A percentile compares a stretch with the other conserved stretches of the same genome.
Conservation (phyloP, 768 basidiomycete genomes). For the Wakefieldia striispora region DNA sequence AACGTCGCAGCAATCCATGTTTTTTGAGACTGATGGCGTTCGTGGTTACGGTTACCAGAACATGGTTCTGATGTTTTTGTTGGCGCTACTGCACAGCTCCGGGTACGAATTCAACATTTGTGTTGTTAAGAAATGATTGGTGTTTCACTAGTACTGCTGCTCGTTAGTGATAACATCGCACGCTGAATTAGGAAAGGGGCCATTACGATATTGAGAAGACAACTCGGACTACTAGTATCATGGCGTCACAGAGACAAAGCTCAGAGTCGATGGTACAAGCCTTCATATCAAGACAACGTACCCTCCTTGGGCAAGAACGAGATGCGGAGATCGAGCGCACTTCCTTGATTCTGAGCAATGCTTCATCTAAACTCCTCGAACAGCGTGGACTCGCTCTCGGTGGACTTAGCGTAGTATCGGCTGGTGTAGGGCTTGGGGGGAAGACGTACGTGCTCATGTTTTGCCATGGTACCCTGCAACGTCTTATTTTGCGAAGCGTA, state of each 20-base stretch:
- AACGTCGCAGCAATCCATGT: conserved; percentile 27
- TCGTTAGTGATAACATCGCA: no score
- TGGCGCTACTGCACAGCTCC: no score
- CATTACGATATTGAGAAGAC: no score
- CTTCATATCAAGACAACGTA: conserved; percentile 68
- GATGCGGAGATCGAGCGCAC: conserved; percentile 82
- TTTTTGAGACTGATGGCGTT: neutral
- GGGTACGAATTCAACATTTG: no score
- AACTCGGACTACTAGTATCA: neutral
- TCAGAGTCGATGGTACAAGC: conserved; percentile 38
- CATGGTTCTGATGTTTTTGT: no score
- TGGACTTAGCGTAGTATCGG: conserved; percentile 64
- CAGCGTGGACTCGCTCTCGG: conserved; percentile 80
- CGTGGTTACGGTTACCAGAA: neutral
- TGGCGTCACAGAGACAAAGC: conserved; percentile 3
- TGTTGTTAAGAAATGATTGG: no score
- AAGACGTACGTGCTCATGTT: conserved; percentile 62
- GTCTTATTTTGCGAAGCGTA: conserved; percentile 40
- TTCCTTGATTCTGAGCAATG: conserved; percentile 77
- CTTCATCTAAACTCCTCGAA: conserved; percentile 81
- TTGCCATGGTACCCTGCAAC: neutral
- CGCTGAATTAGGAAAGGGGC: no score
- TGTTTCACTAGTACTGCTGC: no score
- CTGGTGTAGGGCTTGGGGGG: conserved; percentile 88
- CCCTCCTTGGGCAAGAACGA: conserved; percentile 69